Evolutionary conservation across 768 basidiomycete species (phyloP).

Genomic region (Pisolithus marmoratus): DNA sequence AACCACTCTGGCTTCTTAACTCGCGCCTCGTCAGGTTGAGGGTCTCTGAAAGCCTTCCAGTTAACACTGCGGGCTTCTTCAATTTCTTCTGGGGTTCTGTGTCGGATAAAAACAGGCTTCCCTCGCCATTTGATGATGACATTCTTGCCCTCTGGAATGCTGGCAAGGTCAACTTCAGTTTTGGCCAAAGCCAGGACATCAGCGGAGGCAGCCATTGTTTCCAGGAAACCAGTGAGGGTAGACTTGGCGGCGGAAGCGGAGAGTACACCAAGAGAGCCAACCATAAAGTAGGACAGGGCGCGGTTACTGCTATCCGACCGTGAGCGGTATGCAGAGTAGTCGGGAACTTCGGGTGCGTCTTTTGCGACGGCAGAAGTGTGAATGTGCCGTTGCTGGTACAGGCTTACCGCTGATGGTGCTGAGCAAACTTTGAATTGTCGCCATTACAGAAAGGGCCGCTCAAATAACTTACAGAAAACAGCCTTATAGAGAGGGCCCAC

Average conservation of each 20-base stretch:
- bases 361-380: slow-evolving; percentile 68
- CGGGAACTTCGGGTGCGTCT: slow-evolving; percentile 80
- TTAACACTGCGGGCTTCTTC: slow-evolving; percentile 82
- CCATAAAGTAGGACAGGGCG: slow-evolving; percentile 83
- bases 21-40: slow-evolving; percentile 83
- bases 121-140: slow-evolving; percentile 99
- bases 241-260: slow-evolving; percentile 94
- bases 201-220: slow-evolving; percentile 94
- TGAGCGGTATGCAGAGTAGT: slow-evolving; percentile 79
- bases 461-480: slow-evolving; percentile 47
- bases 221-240: slow-evolving; percentile 87
- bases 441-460: slow-evolving; percentile 11
- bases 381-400: slow-evolving; percentile 64
- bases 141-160: slow-evolving; percentile 96
- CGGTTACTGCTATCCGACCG: slow-evolving; percentile 62
- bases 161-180: slow-evolving; percentile 86
- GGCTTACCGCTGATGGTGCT: slow-evolving; percentile 48
- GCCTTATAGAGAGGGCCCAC: slow-evolving; percentile 61
- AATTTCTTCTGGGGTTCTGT: slow-evolving; percentile 88
- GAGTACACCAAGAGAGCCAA: slow-evolving; percentile 87
- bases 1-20: slow-evolving; percentile 96
- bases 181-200: slow-evolving; percentile 98
- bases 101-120: slow-evolving; percentile 99
- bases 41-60: slow-evolving; percentile 88
- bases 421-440: background rate